A percentile compares a stretch with the other conserved stretches of the same genome.
Evolutionary conservation across 352 stramenopile species (phyloP).

Genomic region (Phytophthora pluvialis): DNA sequence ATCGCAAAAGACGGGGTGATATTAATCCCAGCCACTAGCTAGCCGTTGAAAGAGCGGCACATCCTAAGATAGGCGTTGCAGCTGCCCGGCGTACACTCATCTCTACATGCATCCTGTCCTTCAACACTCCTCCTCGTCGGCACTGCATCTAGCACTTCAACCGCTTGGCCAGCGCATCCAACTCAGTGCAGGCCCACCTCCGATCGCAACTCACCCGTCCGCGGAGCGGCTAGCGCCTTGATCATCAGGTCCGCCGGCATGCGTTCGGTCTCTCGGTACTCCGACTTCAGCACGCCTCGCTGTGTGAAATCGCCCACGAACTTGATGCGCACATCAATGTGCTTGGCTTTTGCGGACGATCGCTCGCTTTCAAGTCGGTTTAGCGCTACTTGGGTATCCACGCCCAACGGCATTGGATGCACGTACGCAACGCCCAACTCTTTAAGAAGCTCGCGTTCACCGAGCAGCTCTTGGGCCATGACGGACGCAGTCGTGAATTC

Average conservation of each 20-base stretch:
- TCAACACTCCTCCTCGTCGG: no score
- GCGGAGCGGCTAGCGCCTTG: no score
- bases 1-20: no score
- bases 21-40: no score
- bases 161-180: no score
- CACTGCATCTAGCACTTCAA: no score
- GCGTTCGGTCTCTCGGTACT: constrained; percentile 1
- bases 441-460: not conserved
- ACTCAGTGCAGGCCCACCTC: not conserved
- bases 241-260: constrained; percentile 19
- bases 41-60: no score
- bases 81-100: no score
- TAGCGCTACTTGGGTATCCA: not conserved
- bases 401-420: not conserved
- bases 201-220: not conserved
- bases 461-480: not conserved
- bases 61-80: no score
- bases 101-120: no score
- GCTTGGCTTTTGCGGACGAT: constrained; percentile 8
- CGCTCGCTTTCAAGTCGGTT: constrained; percentile 1
- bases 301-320: constrained; percentile 5
- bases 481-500: constrained; percentile 14
- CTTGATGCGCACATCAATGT: constrained; percentile 25
- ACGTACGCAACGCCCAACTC: not conserved
- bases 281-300: constrained; percentile 1